phyloP scores from a whole-genome alignment of 257 asterid genomes.

The Primulina eburnea region DNA sequence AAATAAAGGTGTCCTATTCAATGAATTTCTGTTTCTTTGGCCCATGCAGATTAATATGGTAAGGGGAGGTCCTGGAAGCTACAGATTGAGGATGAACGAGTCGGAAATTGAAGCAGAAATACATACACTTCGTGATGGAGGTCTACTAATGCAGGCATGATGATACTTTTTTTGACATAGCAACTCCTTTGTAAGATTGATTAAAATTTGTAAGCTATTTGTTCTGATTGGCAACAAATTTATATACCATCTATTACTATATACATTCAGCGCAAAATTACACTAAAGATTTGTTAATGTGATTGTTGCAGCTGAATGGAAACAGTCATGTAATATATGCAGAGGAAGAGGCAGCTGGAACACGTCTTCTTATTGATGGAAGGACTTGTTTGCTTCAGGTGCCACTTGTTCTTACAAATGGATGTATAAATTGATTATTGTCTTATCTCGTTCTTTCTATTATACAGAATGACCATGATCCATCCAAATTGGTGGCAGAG shows the following conservation, averaged over 20 bases:
- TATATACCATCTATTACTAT: slow-evolving; percentile 18
- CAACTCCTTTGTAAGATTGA: slow-evolving; percentile 13
- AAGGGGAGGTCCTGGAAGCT: slow-evolving; percentile 95
- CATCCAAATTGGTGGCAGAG: slow-evolving; percentile 93
- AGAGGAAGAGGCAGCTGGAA: slow-evolving; percentile 99
- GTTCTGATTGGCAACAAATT: slow-evolving; percentile 19
- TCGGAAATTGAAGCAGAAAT: slow-evolving; percentile 94
- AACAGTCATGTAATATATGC: slow-evolving; percentile 95
- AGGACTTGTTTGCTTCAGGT: slow-evolving; percentile 99
- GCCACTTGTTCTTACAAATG: slow-evolving; percentile 23
- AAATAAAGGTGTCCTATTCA: slow-evolving; percentile 5
- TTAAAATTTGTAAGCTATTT: slow-evolving; percentile 16
- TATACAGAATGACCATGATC: slow-evolving; percentile 94
- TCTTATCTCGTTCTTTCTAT: slow-evolving; percentile 17
- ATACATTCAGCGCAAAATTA: slow-evolving; percentile 6
- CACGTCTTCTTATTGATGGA: slow-evolving; percentile 98
- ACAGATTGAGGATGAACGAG: slow-evolving; percentile 73
- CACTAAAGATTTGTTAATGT: slow-evolving; percentile 26
- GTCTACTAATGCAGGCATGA: slow-evolving; percentile 93
- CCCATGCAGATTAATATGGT: slow-evolving; percentile 55
- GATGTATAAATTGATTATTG: slow-evolving; percentile 14
- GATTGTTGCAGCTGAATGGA: slow-evolving; percentile 72
- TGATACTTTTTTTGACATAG: slow-evolving; percentile 22
- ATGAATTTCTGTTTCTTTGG: slow-evolving; percentile 16
- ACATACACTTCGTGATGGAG: slow-evolving; percentile 98